phyloP scores from a whole-genome alignment of 2,329 filamentous ascomycete species.

The Apiospora hydei region DNA sequence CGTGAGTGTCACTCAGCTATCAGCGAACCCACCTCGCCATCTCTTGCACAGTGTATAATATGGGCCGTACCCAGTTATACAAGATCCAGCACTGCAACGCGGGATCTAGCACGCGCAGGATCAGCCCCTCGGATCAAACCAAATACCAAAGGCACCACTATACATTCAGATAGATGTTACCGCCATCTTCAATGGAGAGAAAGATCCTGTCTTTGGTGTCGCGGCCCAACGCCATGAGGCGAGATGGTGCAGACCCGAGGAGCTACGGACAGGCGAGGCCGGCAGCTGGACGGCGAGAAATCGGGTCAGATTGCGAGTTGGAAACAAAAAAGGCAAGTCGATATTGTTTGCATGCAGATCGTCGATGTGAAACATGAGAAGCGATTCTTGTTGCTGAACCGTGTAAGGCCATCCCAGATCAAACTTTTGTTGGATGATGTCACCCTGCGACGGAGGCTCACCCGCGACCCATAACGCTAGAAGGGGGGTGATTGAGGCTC shows the following conservation, averaged over 20 bases:
- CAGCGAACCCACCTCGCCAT: not conserved
- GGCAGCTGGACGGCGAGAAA: not conserved
- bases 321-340: not conserved
- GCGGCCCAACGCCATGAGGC: not conserved
- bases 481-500: not conserved
- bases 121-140: not conserved
- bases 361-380: not conserved
- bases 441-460: not conserved
- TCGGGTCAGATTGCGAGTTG: not conserved
- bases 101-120: not conserved
- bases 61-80: conserved; percentile 4
- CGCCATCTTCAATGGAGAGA: not conserved
- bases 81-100: not conserved
- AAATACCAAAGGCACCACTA: not conserved
- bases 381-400: not conserved
- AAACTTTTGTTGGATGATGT: conserved; percentile 16
- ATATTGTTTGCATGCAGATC: not conserved
- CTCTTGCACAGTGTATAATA: not conserved
- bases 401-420: not conserved
- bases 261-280: not conserved
- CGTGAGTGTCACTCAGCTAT: not conserved
- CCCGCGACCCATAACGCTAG: conserved; percentile 11
- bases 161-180: not conserved
- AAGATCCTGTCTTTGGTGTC: not conserved
- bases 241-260: not conserved